Evolutionary conservation across 2,329 filamentous ascomycete species (phyloP), one percentile per base, ranked within the genome.

Genomic region (Phialophora chinensis): DNA sequence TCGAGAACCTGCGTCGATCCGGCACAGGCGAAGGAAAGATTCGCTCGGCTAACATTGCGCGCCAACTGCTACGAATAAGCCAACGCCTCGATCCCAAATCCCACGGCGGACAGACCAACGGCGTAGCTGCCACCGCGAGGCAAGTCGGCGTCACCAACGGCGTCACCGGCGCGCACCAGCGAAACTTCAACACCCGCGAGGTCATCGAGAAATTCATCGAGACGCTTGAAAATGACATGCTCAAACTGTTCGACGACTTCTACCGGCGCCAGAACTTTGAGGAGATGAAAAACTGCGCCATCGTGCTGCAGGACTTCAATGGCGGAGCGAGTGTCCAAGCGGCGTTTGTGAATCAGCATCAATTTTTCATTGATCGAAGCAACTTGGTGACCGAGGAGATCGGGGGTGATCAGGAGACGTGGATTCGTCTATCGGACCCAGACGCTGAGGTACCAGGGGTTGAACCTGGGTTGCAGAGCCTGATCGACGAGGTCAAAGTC

Each of bases 171-270:
- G 50, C 79, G 77, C 66, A 44, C 1, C 38, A 44, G 38, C 38
- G 79, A 77, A 70, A 82, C 83, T 70, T 82, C 73, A 85, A 94
- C 75, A 95, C 92, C 1, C 87, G 92, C 69, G 93, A 97, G 77
- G 87, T 96, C 17, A 90, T 99, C 64, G 95, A 99, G 79, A 97
- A 97, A 77, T 99, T 98, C 78, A 91, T 93, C 29, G 95, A 99
- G 77, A 93, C 91, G 0, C 80, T 99, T 66, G 95, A 99, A 79
- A 96, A 98, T 76, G 95, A 99, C 75, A 83, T 99, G 47, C 81
- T 99, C 67, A 92, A 93, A 77, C 94, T 97, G 75, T 99, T 99
- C 79, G 96, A 99, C 82, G 92, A 96, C 75, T 97, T 94, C 81
- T 98, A 98, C 78, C 87, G 93, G 70, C 89, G 91, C 72, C 93